Evolutionary conservation across 1,139 yeast species (phyloP).

Genomic region (Pneumocystis oryctolagi): DNA sequence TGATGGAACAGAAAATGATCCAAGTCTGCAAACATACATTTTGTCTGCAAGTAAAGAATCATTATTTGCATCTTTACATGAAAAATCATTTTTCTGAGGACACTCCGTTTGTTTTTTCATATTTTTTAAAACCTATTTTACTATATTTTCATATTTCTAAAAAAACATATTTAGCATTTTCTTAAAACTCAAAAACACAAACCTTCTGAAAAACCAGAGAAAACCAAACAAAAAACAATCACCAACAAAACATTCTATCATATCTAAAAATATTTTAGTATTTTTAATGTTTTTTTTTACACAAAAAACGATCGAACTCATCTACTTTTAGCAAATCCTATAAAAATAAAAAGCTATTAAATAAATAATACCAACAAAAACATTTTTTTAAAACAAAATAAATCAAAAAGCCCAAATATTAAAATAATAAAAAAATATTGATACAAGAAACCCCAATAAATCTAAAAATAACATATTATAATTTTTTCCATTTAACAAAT

Average conservation of each 20-base stretch:
- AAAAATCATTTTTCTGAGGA: neutral
- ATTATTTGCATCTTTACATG: neutral
- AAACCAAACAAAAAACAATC: too few species aligned
- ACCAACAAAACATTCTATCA: neutral
- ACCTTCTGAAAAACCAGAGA: neutral
- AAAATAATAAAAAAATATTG: too few species aligned
- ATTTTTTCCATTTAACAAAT: too few species aligned
- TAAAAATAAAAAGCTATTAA: too few species aligned
- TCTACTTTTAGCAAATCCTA: too few species aligned
- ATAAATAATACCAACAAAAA: too few species aligned
- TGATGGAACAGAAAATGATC: neutral
- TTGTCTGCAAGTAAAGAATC: neutral
- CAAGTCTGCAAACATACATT: neutral
- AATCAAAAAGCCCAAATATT: too few species aligned
- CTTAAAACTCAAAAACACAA: neutral
- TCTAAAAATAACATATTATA: too few species aligned
- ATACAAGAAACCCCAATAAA: too few species aligned
- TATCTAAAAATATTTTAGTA: neutral
- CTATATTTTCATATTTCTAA: neutral
- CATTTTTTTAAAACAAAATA: too few species aligned
- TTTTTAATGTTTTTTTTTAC: neutral
- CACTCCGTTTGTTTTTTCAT: neutral
- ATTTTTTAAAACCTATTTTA: neutral
- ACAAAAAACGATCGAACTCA: neutral
- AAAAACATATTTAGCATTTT: neutral